Evolutionary conservation across 2,329 filamentous ascomycete species (phyloP).

Genomic region (Hypocreales sp.): DNA sequence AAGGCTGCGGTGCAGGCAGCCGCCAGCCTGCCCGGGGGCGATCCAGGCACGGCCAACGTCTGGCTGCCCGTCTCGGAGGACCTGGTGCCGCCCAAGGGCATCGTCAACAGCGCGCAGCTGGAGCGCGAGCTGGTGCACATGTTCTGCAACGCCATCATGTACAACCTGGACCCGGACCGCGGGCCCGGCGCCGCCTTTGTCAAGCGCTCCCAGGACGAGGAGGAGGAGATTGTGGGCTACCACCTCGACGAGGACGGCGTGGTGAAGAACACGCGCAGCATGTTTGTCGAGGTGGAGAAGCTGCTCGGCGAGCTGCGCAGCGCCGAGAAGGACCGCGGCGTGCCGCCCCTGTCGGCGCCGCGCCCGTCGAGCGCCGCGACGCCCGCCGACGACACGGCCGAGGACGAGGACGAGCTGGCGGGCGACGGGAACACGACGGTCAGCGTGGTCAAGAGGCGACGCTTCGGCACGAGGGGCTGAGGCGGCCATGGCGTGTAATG

Average conservation of each 20-base stretch:
- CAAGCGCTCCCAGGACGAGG: constrained; percentile 24
- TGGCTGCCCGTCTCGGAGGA: constrained; percentile 60
- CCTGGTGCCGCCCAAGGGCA: constrained; percentile 69
- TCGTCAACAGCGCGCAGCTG: constrained; percentile 84
- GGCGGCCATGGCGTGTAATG: too few species aligned
- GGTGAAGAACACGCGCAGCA: constrained; percentile 73
- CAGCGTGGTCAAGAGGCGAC: constrained; percentile 19
- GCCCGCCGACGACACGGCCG: constrained; percentile 28
- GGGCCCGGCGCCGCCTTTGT: constrained; percentile 51
- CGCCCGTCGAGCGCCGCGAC: constrained; percentile 22
- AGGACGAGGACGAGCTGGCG: constrained; percentile 32
- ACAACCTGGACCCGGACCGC: constrained; percentile 69
- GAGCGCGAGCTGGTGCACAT: constrained; percentile 91
- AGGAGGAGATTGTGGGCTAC: constrained; percentile 38
- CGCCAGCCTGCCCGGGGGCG: constrained; percentile 43
- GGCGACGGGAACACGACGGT: constrained; percentile 21
- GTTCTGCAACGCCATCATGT: constrained; percentile 98
- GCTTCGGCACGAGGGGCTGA: constrained; percentile 17
- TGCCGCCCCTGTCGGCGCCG: constrained; percentile 16
- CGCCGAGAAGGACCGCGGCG: constrained; percentile 43
- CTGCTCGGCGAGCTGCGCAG: constrained; percentile 61
- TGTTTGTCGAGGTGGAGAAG: constrained; percentile 79
- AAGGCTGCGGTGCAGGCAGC: constrained; percentile 46
- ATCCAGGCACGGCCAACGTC: constrained; percentile 38
- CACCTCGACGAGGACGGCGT: constrained; percentile 70